Evolutionary conservation across 2,329 filamentous ascomycete genomes (phyloP), one percentile per base, ranked within the genome.

Genomic region (Alternaria ventricosa): DNA sequence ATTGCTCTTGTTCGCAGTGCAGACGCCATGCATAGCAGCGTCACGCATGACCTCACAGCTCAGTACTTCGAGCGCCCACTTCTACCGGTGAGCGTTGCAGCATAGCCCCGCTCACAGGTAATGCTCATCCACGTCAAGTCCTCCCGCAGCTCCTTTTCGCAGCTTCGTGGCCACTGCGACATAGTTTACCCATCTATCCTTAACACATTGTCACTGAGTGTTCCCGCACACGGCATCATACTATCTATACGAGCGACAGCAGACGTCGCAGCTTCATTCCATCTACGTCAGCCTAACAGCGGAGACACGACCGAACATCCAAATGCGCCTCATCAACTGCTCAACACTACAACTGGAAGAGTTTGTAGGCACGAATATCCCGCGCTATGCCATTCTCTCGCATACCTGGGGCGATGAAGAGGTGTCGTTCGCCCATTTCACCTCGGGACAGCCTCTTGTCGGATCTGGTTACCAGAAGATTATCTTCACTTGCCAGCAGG

Each of bases 321-420:
- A 54, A 15, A 59, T 59, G 49, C 57, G 27, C 20, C 47, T 59
- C 10, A 46, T 59, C 27, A 54, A 59, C 5, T 36, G 57, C 27
- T 8, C 8, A 20, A 59, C 57, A 3, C 41, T 46, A 10, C 9
- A 36, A 4, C 57, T 54, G 9, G 20, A 59, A 15, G 57, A 59
- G 33, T 59, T 59, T 5, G 25, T 54, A 15, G 57, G 57, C 20
- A 9, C 7, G 1, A 27, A 20, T 2, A 54, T 59, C 15, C 57
- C 49, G 13, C n/a, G 1, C 28, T 57, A 57, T 27, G 30, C 45
- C 2, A 30, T 43, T 23, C 30, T 51, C 3, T 50, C 45, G 3
- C 45, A 57, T 18, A 50, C 55, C 20, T 57, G 55, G 55, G 30
- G 45, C 22, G 6, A 44, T 25, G 5, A 18, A 41, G 44, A 57